These are phyloP conservation scores for Porphyrellus cyaneotinctus DNA, from an alignment of 768 basidiomycete genomes.

Conservation along the genomic window DNA sequence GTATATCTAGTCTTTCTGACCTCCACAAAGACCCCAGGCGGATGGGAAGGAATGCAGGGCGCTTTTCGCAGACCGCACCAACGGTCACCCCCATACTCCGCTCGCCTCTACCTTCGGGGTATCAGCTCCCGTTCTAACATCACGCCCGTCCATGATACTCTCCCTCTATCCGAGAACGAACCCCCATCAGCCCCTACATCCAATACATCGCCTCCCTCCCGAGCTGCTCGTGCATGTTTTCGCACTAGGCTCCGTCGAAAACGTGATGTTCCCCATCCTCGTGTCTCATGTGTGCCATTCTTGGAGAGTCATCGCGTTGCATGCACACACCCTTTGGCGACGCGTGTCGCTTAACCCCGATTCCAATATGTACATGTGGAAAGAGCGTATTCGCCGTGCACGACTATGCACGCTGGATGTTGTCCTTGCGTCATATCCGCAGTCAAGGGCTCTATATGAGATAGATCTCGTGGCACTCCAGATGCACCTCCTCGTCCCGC, in stretches of 20 bases:
- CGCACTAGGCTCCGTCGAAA: slow-evolving; percentile 52
- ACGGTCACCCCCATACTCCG: slow-evolving; percentile 12
- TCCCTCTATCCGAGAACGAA: slow-evolving; percentile 24
- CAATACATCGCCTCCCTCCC: slow-evolving; percentile 54
- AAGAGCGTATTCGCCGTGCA: slow-evolving; percentile 56
- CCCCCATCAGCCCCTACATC: slow-evolving; percentile 36
- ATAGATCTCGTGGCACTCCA: slow-evolving; percentile 52
- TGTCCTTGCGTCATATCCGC: slow-evolving; percentile 41
- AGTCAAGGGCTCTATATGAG: slow-evolving; percentile 19
- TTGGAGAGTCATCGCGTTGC: slow-evolving; percentile 61
- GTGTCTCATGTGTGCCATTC: slow-evolving; percentile 66
- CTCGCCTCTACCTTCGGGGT: slow-evolving; percentile 16
- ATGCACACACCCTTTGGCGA: slow-evolving; percentile 63
- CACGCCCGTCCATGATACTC: slow-evolving; percentile 27
- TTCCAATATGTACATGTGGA: slow-evolving; percentile 51
- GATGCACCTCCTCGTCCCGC: slow-evolving; percentile 49
- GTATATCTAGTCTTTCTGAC: slow-evolving; percentile 3
- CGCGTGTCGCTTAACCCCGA: slow-evolving; percentile 48
- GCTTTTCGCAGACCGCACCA: slow-evolving; percentile 20
- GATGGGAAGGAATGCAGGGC: slow-evolving; percentile 22
- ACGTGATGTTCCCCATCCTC: slow-evolving; percentile 52
- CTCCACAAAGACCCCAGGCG: slow-evolving; percentile 10
- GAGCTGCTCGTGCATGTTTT: slow-evolving; percentile 68
- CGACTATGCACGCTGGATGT: slow-evolving; percentile 60
- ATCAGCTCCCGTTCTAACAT: slow-evolving; percentile 14